These are phyloP conservation scores for Pholiota microspora DNA, from an alignment of 768 basidiomycete species.

Conservation along the genomic window DNA sequence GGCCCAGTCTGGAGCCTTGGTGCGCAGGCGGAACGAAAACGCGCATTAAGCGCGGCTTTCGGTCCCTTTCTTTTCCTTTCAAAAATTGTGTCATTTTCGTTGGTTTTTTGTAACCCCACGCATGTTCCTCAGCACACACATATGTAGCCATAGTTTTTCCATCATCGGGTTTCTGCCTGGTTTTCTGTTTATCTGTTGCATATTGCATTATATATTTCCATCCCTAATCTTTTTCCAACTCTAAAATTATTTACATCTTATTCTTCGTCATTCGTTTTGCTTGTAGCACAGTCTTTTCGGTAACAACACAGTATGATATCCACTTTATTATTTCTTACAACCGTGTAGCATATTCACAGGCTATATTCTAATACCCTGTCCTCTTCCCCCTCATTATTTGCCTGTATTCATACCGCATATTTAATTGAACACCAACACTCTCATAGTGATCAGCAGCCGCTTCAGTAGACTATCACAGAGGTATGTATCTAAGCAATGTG, in stretches of 20 bases:
- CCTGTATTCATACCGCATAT: neutral
- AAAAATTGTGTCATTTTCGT: neutral
- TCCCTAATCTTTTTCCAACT: neutral
- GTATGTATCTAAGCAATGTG: too few relatives aligned
- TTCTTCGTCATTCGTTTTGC: neutral
- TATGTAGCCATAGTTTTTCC: neutral
- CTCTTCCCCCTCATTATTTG: neutral
- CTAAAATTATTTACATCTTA: neutral
- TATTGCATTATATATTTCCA: neutral
- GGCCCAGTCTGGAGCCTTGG: slow-evolving; percentile 33
- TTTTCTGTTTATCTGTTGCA: neutral
- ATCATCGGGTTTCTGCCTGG: neutral
- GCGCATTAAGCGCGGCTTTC: slow-evolving; percentile 17
- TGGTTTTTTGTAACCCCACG: neutral
- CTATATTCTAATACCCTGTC: neutral
- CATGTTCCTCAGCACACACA: neutral
- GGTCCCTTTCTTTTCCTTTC: neutral
- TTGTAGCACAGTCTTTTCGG: slow-evolving; percentile 4
- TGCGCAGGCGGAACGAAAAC: slow-evolving; percentile 32
- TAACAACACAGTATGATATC: neutral
- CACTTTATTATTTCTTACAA: slow-evolving; percentile 9
- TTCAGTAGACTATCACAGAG: too few relatives aligned
- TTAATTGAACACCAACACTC: neutral
- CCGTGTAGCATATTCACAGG: neutral
- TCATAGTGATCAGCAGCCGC: too few relatives aligned